Conservation (phyloP, 116 monocot genomes). For the Papilionanthe hybrid region DNA sequence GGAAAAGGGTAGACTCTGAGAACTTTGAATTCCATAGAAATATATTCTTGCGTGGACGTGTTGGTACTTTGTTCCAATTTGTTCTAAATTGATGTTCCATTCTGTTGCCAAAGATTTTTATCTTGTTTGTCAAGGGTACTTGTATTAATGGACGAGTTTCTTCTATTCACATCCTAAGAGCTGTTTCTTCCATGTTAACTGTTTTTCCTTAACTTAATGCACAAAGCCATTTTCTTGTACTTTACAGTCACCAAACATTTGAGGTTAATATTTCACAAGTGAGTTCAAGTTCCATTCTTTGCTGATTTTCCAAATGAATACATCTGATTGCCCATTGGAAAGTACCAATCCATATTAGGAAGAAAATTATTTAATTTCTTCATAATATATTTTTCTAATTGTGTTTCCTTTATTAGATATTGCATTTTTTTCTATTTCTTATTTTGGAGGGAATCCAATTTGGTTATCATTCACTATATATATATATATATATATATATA, state of each 20-base stretch:
- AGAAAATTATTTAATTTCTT: too few relatives aligned
- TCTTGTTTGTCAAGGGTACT: background rate
- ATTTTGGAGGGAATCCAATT: too few relatives aligned
- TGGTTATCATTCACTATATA: too few relatives aligned
- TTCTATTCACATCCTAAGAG: background rate
- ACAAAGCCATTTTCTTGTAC: background rate
- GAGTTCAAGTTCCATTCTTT: background rate
- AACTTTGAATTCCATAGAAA: conserved; percentile 5
- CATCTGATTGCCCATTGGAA: background rate
- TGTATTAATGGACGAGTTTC: background rate
- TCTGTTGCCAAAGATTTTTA: background rate
- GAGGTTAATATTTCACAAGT: background rate
- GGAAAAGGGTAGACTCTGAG: conserved; percentile 4
- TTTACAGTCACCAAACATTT: background rate
- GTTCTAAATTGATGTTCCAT: background rate
- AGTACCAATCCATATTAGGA: too few relatives aligned
- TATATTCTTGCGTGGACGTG: background rate
- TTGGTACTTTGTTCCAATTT: background rate
- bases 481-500: too few relatives aligned
- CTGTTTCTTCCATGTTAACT: background rate
- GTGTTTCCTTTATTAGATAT: too few relatives aligned
- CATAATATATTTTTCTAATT: too few relatives aligned
- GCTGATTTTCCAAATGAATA: background rate
- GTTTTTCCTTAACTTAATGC: background rate
- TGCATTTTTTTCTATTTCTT: too few relatives aligned